These are phyloP conservation scores for Candida neerlandica DNA, from an alignment of 1,139 yeast genomes.

Conservation along the genomic window DNA sequence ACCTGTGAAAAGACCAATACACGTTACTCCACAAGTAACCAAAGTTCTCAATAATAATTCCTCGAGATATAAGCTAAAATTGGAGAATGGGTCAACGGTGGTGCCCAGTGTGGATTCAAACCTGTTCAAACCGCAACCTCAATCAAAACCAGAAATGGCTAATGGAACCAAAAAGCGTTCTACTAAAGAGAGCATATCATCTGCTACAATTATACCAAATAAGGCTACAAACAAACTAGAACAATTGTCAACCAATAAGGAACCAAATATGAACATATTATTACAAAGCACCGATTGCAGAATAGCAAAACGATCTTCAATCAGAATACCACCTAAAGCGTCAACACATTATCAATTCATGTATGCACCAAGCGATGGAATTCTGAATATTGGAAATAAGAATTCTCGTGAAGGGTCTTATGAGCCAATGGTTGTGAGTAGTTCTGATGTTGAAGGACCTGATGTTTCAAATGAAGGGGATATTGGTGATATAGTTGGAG, in stretches of 20 bases:
- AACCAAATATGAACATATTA: not conserved
- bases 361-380: constrained; percentile 2
- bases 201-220: no score
- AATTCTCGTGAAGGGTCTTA: no score
- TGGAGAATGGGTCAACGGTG: not conserved
- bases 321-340: constrained; percentile 11
- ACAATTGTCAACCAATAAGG: no score
- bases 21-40: not conserved
- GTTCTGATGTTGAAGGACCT: no score
- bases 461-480: no score
- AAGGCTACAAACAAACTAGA: no score
- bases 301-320: constrained; percentile 2
- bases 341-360: constrained; percentile 12
- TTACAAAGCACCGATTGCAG: not conserved
- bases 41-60: not conserved
- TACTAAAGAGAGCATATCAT: no score
- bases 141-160: not conserved
- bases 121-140: not conserved
- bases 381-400: no score
- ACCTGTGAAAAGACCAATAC: not conserved
- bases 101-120: not conserved
- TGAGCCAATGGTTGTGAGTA: not conserved
- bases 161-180: not conserved
- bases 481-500: no score
- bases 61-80: not conserved